Evolutionary conservation across 2,329 filamentous ascomycete genomes (phyloP).

Genomic region (Aureobasidium sp.): DNA sequence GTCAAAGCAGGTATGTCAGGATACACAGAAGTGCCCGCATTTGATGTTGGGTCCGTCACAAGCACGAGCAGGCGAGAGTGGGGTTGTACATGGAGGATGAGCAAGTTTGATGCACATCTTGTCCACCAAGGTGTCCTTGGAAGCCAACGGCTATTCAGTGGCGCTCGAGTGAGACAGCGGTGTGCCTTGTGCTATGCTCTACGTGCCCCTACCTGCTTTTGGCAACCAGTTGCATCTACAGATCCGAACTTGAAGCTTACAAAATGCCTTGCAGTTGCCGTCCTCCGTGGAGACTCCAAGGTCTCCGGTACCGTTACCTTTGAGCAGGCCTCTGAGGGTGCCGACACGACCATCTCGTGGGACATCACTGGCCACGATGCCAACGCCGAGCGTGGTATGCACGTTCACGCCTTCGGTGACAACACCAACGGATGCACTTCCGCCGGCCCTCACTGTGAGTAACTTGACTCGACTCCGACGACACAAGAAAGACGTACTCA

Average conservation of each 20-base stretch:
- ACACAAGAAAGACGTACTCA: constrained; percentile 5
- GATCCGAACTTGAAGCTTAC: constrained; percentile 5
- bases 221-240: background rate
- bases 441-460: constrained; percentile 92
- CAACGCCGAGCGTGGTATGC: constrained; percentile 95
- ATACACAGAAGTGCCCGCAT: background rate
- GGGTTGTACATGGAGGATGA: constrained; percentile 33
- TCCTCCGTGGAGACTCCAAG: constrained; percentile 96
- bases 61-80: constrained; percentile 3
- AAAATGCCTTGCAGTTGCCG: constrained; percentile 60
- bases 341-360: constrained; percentile 81
- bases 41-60: background rate
- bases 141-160: constrained; percentile 4
- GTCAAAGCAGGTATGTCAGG: constrained; percentile 84
- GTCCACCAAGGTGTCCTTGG: constrained; percentile 23
- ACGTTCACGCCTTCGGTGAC: constrained; percentile 98
- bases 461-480: background rate
- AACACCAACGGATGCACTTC: constrained; percentile 99
- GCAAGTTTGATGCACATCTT: constrained; percentile 25
- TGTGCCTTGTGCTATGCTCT: background rate
- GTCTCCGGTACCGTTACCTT: constrained; percentile 90
- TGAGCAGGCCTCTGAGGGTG: constrained; percentile 78
- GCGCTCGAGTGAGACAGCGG: background rate
- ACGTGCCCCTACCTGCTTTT: background rate
- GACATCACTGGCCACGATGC: constrained; percentile 87